Conservation (phyloP, 805 yeast species). For the Yamadazyma akitaensis region DNA sequence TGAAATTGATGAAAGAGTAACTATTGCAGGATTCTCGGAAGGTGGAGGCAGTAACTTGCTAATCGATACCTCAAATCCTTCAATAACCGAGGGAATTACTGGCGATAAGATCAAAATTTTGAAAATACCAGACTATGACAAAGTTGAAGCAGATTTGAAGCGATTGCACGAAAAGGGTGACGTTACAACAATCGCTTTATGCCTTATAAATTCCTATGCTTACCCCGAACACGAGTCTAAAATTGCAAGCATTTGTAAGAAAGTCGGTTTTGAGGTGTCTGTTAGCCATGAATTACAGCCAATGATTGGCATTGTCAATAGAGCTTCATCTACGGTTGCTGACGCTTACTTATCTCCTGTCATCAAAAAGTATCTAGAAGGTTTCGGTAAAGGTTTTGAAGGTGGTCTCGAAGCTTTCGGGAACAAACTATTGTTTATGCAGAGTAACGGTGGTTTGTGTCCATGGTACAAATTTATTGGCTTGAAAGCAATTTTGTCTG, state of each 20-base stretch:
- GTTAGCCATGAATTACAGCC: conserved; percentile 41
- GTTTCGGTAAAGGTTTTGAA: conserved; percentile 39
- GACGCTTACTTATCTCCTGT: conserved; percentile 44
- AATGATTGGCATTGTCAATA: conserved; percentile 42
- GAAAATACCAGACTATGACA: conserved; percentile 26
- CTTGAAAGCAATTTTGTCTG: conserved; percentile 81
- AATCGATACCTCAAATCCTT: conserved; percentile 22
- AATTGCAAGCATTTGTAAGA: conserved; percentile 32
- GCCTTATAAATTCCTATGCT: conserved; percentile 40
- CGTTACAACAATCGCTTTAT: conserved; percentile 31
- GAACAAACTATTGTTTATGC: conserved; percentile 79
- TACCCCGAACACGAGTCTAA: conserved; percentile 36
- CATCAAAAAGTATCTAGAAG: conserved; percentile 30
- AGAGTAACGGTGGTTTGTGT: conserved; percentile 92
- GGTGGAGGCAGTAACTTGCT: conserved; percentile 48
- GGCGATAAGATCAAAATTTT: conserved; percentile 33
- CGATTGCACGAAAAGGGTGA: conserved; percentile 22
- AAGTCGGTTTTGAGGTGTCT: conserved; percentile 38
- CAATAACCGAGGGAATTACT: conserved; percentile 34
- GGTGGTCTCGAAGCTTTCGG: conserved; percentile 43
- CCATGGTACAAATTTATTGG: conserved; percentile 85
- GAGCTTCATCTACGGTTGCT: conserved; percentile 42
- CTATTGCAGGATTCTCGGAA: conserved; percentile 70
- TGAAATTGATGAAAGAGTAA: conserved; percentile 88
- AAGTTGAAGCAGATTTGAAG: conserved; percentile 22